phyloP scores from a whole-genome alignment of 73 alveolate species.

The Paramecium pentaurelia region DNA sequence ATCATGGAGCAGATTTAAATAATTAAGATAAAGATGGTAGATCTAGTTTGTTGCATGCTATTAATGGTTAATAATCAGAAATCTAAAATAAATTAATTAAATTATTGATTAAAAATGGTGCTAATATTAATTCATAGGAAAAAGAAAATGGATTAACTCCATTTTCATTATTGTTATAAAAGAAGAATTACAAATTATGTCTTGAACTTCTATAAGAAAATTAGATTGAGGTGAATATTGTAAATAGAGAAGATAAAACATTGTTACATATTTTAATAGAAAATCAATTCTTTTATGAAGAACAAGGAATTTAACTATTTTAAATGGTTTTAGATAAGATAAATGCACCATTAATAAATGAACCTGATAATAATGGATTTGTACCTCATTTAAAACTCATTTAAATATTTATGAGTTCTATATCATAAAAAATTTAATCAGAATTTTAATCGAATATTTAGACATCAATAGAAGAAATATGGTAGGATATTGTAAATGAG shows the following conservation, averaged over 20 bases:
- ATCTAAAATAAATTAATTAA: slow-evolving; percentile 53
- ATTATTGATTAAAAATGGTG: slow-evolving; percentile 67
- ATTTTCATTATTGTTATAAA: background rate
- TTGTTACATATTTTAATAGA: background rate
- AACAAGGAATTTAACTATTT: background rate
- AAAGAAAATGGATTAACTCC: slow-evolving; percentile 78
- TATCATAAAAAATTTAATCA: background rate
- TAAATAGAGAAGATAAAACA: background rate
- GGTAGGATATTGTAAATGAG: slow-evolving; percentile 59
- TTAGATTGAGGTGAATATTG: background rate
- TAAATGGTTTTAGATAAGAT: background rate
- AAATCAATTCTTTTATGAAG: background rate
- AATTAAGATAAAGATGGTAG: slow-evolving; percentile 40
- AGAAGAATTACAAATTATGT: background rate
- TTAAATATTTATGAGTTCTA: background rate
- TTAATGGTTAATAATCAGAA: slow-evolving; percentile 16
- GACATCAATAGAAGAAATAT: background rate
- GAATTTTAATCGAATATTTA: background rate
- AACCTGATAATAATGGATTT: background rate
- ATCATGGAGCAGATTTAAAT: slow-evolving; percentile 74
- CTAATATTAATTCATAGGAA: slow-evolving; percentile 75
- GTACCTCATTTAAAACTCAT: background rate
- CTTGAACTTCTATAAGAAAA: background rate
- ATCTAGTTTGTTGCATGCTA: background rate
- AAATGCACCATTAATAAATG: background rate